These are phyloP conservation scores for Phyllosticta ampelicida DNA, from an alignment of 2,329 filamentous ascomycete genomes.

Conservation along the genomic window DNA sequence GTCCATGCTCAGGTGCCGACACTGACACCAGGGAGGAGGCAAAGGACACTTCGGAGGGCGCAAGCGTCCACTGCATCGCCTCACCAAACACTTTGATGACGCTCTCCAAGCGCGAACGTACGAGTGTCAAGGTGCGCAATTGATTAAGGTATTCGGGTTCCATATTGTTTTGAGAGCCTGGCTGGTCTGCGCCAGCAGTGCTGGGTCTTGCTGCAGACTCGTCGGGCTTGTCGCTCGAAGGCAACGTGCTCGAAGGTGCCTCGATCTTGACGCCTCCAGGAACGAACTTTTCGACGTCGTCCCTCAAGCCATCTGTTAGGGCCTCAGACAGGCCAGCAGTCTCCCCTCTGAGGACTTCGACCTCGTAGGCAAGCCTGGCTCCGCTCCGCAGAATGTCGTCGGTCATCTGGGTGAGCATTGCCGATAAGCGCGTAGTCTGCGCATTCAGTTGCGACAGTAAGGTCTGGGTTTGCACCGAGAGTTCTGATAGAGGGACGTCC, in stretches of 20 bases:
- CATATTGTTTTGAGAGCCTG: neutral
- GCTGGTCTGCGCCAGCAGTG: slow-evolving; percentile 18
- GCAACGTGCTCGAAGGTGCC: slow-evolving; percentile 2
- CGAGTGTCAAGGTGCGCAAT: slow-evolving; percentile 70
- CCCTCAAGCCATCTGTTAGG: slow-evolving; percentile 58
- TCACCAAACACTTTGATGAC: slow-evolving; percentile 89
- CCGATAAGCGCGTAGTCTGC: slow-evolving; percentile 73
- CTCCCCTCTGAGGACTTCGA: slow-evolving; percentile 85
- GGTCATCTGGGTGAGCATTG: slow-evolving; percentile 74
- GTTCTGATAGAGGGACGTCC: slow-evolving; percentile 56
- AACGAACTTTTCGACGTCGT: slow-evolving; percentile 64
- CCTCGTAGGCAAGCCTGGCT: slow-evolving; percentile 82
- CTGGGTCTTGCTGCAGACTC: slow-evolving; percentile 26
- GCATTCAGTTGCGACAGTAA: slow-evolving; percentile 81
- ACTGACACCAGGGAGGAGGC: slow-evolving; percentile 82
- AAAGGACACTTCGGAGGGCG: slow-evolving; percentile 75
- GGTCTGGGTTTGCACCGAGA: slow-evolving; percentile 71
- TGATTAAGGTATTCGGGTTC: slow-evolving; percentile 59
- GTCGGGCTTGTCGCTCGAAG: neutral
- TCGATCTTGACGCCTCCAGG: slow-evolving; percentile 32
- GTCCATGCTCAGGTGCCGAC: slow-evolving; percentile 67
- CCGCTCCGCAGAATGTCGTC: slow-evolving; percentile 90
- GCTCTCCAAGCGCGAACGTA: slow-evolving; percentile 72
- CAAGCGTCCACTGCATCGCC: slow-evolving; percentile 90
- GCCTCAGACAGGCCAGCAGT: slow-evolving; percentile 70